Evolutionary conservation across 2,329 filamentous ascomycete species (phyloP).

Genomic region (Ascochyta koolunga): DNA sequence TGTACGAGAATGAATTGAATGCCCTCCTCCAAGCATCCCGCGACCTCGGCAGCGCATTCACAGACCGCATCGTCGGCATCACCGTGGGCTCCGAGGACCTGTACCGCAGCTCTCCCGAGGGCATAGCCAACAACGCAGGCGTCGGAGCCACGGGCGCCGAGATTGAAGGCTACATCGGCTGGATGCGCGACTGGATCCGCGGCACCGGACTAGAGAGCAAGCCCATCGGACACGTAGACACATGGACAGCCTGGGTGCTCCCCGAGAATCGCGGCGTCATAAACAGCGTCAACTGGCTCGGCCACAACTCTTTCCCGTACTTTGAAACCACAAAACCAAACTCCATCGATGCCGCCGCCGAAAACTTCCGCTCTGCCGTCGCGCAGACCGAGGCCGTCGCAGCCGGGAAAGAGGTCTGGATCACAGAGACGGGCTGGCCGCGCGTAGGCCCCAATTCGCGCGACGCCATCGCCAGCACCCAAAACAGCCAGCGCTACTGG

Average conservation of each 20-base stretch:
- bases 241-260: constrained; percentile 75
- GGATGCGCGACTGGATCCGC: constrained; percentile 67
- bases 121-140: constrained; percentile 65
- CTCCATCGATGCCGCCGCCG: constrained; percentile 65
- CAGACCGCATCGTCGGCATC: constrained; percentile 74
- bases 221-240: constrained; percentile 83
- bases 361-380: constrained; percentile 71
- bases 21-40: constrained; percentile 72
- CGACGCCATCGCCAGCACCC: constrained; percentile 30
- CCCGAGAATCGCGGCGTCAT: constrained; percentile 72
- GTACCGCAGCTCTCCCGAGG: constrained; percentile 64
- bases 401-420: constrained; percentile 74
- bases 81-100: constrained; percentile 83
- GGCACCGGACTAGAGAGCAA: constrained; percentile 64
- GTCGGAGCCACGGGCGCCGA: constrained; percentile 66
- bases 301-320: constrained; percentile 86
- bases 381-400: constrained; percentile 64
- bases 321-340: constrained; percentile 67
- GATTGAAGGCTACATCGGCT: constrained; percentile 71
- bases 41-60: constrained; percentile 70
- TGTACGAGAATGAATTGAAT: constrained; percentile 73
- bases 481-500: constrained; percentile 38
- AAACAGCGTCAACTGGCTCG: constrained; percentile 74
- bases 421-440: constrained; percentile 88
- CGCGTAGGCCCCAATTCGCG: constrained; percentile 30